Base-by-base conservation (phyloP, 305 asterid species). In the Fraxinus greggii region DNA sequence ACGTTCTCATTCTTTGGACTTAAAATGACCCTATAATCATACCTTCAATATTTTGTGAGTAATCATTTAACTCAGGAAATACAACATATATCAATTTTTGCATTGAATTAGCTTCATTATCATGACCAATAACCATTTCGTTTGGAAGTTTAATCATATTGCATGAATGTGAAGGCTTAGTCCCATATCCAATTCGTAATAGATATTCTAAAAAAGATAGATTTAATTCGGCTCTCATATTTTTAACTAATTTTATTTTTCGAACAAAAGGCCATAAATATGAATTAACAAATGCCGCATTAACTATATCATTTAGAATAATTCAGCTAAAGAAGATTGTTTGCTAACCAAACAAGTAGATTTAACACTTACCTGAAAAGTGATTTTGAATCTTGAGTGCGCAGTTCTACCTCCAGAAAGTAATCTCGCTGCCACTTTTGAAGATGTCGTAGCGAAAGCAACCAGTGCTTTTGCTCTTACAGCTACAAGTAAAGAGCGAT, bases 361-460 rank as follows among this genome's bases (percentile, higher is more conserved):
- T 28, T 9, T 17, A 2, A 10, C 13, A 19, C 12, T 15, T 7
- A 19, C 4, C 23, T n/a, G 10, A 6, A 73, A 33, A 21, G 72
- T 77, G 7, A 84, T 84, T 19, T 77, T 72, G 4, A 84, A 72
- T 5, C 42, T 21, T 38, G 77, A 81, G 42, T 84, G 78, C 2
- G 56, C 31, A 28, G 38, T 78, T 26, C 79, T 65, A 5, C 63
- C 81, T 42, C 72, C 48, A 23, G 29, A 61, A 7, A 82, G n/a
- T 3, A 82, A 31, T 13, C 31, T 1, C 1, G 36, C 42, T 0
- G 59, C 81, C 2, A 84, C 72, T 26, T 82, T 80, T 2, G 38
- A 80, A 4, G 63, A 76, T 31, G 80, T 15, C 0, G 40, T 61
- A 9, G 70, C 77, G 3, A 84, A 7, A 2, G 61, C 80, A 51